Evolutionary conservation across 2,329 filamentous ascomycete species (phyloP), one percentile per base, ranked within the genome.

Genomic region (Verticillium zaregamsianum): DNA sequence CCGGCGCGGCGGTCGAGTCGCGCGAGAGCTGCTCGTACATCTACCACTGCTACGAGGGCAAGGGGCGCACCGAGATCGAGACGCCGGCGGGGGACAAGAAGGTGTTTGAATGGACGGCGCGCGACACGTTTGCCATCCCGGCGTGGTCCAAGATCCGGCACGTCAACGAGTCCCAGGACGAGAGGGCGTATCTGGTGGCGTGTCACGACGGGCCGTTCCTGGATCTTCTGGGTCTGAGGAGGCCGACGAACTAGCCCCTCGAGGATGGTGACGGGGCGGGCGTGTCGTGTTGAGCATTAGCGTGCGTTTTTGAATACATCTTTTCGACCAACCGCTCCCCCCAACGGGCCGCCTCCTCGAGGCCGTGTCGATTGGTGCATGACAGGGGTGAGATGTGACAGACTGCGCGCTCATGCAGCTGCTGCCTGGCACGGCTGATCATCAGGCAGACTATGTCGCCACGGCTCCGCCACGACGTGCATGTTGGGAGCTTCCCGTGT

Each of bases 51-150:
- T 76, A 82, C 37, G 70, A 76, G 15, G 84, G 83, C 0, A 69
- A 67, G 0, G 83, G 83, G 0, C 67, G 71, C 32, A 79, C 77
- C 0, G 69, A 71, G 0, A 71, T 85, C n/a, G 72, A 74, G 5
- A 65, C 70, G 0, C 67, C 73, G 0, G 59, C 63, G 0, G 73
- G 71, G 0, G 65, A 72, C 33, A 75, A 72, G 3, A 66, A 73
- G 58, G 72, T 69, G 3, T 72, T 80, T 33, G 60, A 62, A 1
- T 85, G 83, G 82, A 73, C 74, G 45, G 64, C 73, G 9, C 75
- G 78, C 0, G 83, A 86, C 66, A 85, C 81, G 0, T 86, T 86
- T 68, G 80, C 77, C 31, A 72, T 86, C 2, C 82, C 83, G 0
- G 71, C 81, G 0, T 86, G 83, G 82, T 75, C 79, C 33, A 75